A percentile compares a stretch with the other conserved stretches of the same genome.
phyloP scores from a whole-genome alignment of 768 basidiomycete genomes.

The Chalciporus pseudorubinellus region DNA sequence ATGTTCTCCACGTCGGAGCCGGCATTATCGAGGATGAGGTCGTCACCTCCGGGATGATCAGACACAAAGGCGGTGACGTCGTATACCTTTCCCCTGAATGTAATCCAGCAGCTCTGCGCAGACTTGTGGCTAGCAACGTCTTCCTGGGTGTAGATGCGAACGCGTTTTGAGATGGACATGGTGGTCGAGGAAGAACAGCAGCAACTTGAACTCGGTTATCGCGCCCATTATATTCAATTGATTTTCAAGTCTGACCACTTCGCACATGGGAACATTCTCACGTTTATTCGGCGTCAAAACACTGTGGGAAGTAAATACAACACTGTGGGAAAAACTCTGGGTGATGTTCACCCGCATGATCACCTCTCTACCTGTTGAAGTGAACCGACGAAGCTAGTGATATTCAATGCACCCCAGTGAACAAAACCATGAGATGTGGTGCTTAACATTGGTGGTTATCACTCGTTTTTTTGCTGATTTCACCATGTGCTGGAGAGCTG shows the following conservation, averaged over 20 bases:
- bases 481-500: too few relatives aligned
- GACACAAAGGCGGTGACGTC: slow-evolving; percentile 80
- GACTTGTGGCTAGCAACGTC: slow-evolving; percentile 69
- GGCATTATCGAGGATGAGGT: slow-evolving; percentile 77
- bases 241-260: slow-evolving; percentile 11
- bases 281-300: slow-evolving; percentile 4
- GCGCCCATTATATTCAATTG: too few relatives aligned
- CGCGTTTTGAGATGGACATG: slow-evolving; percentile 60
- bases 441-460: too few relatives aligned
- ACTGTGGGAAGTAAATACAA: too few relatives aligned
- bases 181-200: background rate
- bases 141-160: slow-evolving; percentile 70
- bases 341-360: too few relatives aligned
- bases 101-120: slow-evolving; percentile 74
- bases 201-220: background rate
- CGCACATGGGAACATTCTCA: slow-evolving; percentile 9
- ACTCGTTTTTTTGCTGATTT: too few relatives aligned
- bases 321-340: too few relatives aligned
- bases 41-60: slow-evolving; percentile 96
- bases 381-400: too few relatives aligned
- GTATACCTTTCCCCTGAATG: slow-evolving; percentile 81
- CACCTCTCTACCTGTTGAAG: too few relatives aligned
- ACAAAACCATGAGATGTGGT: too few relatives aligned
- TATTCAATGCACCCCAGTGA: too few relatives aligned
- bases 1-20: slow-evolving; percentile 77